Conservation (phyloP, 345 rosid species). For the Durio zibethinus region DNA sequence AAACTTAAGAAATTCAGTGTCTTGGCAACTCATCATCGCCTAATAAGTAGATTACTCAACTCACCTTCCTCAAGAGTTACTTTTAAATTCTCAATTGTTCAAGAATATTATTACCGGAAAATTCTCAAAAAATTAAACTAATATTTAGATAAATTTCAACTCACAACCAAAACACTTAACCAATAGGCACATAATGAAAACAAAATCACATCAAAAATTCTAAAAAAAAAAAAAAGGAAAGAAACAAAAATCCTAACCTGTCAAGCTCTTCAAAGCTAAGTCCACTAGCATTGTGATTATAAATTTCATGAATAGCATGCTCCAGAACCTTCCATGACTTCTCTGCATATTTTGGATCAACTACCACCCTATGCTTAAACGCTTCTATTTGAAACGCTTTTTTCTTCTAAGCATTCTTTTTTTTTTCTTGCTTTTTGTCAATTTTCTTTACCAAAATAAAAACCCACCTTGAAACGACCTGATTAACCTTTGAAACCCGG, state of each 20-base stretch:
- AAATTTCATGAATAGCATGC: constrained; percentile 78
- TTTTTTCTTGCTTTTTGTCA: neutral
- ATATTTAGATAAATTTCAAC: neutral
- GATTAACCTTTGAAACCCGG: neutral
- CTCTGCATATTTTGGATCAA: constrained; percentile 76
- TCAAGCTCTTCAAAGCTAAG: constrained; percentile 74
- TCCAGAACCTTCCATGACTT: constrained; percentile 79
- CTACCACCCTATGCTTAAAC: constrained; percentile 70
- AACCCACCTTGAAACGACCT: neutral
- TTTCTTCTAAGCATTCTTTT: constrained; percentile 65
- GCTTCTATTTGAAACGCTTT: constrained; percentile 70
- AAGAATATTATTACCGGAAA: neutral
- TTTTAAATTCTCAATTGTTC: too few relatives aligned
- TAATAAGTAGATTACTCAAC: neutral
- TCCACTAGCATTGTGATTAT: constrained; percentile 68
- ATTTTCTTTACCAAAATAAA: neutral
- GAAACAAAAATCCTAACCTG: constrained; percentile 32
- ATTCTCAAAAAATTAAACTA: neutral
- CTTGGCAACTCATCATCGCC: neutral
- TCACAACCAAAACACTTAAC: neutral
- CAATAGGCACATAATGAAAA: neutral
- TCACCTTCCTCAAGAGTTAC: neutral
- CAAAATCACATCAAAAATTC: neutral
- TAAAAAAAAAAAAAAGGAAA: neutral
- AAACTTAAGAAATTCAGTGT: neutral